Evolutionary conservation across 73 alveolate species (phyloP).

Genomic region (Uronychia setigera): DNA sequence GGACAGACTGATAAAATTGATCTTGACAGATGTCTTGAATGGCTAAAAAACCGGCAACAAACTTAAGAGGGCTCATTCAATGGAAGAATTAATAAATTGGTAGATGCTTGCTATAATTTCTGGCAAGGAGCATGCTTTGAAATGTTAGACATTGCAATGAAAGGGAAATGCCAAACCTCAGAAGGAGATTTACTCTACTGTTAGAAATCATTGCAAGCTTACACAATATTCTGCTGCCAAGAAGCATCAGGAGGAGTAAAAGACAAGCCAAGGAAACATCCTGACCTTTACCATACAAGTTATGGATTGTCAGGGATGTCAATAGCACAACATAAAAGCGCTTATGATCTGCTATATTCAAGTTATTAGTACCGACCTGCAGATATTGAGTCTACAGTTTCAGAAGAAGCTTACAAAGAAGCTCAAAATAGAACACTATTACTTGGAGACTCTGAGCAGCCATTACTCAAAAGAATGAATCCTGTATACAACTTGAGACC

Average conservation of each 20-base stretch:
- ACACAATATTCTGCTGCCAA: constrained; percentile 81
- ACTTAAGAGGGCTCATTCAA: constrained; percentile 96
- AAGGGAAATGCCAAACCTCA: constrained; percentile 54
- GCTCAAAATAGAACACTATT: neutral
- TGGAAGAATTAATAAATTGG: constrained; percentile 98
- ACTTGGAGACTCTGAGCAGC: constrained; percentile 16
- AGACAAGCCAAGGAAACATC: constrained; percentile 95
- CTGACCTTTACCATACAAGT: constrained; percentile 94
- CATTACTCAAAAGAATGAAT: constrained; percentile 32
- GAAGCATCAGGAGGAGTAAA: constrained; percentile 85
- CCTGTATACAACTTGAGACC: constrained; percentile 48
- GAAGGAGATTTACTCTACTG: constrained; percentile 73
- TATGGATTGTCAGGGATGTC: constrained; percentile 90
- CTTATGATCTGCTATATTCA: constrained; percentile 49
- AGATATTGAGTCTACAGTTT: constrained; percentile 16
- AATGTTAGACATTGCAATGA: constrained; percentile 71
- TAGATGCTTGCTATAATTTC: constrained; percentile 96
- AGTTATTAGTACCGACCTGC: no score
- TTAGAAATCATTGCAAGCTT: constrained; percentile 89
- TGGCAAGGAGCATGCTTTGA: constrained; percentile 97
- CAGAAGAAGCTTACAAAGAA: constrained; percentile 13
- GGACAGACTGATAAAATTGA: constrained; percentile 81
- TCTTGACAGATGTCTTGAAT: constrained; percentile 72
- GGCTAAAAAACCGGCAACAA: constrained; percentile 91
- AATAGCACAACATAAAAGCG: constrained; percentile 56